Conservation (phyloP, 1,284 basidiomycete species). For the Inonotus obliquus region DNA sequence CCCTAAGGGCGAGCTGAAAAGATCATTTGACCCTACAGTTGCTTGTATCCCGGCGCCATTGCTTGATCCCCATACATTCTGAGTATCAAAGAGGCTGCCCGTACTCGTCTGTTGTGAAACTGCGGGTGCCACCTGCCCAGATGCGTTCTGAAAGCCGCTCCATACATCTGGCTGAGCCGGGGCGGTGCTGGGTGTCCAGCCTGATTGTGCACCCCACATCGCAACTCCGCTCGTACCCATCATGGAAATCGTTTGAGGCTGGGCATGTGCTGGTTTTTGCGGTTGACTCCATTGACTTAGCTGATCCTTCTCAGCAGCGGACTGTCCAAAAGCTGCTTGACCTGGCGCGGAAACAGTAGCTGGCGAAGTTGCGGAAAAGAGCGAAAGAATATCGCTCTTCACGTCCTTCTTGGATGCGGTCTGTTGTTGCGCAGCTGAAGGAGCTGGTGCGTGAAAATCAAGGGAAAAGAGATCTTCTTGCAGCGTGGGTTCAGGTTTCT, state of each 20-base stretch:
- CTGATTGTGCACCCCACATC: slow-evolving; percentile 62
- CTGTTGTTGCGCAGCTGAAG: slow-evolving; percentile 29
- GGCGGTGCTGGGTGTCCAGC: slow-evolving; percentile 37
- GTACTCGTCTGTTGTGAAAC: slow-evolving; percentile 24
- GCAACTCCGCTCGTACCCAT: slow-evolving; percentile 51
- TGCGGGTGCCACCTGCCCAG: slow-evolving; percentile 27
- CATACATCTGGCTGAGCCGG: slow-evolving; percentile 36
- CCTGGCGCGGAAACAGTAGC: slow-evolving; percentile 28
- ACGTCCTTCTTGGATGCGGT: slow-evolving; percentile 58
- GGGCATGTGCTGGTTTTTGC: slow-evolving; percentile 22
- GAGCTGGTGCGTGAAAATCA: slow-evolving; percentile 67
- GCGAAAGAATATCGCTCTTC: slow-evolving; percentile 84
- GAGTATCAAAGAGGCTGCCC: slow-evolving; percentile 35
- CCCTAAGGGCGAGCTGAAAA: slow-evolving; percentile 28
- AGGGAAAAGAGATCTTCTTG: slow-evolving; percentile 77
- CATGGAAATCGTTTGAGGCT: slow-evolving; percentile 44
- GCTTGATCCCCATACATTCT: slow-evolving; percentile 49
- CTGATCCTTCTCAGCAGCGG: background rate
- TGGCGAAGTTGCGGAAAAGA: slow-evolving; percentile 58
- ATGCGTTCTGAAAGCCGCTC: slow-evolving; percentile 31
- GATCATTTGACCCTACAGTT: slow-evolving; percentile 24
- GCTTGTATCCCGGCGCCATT: slow-evolving; percentile 5
- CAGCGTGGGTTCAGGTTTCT: slow-evolving; percentile 26
- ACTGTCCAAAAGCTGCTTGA: slow-evolving; percentile 25
- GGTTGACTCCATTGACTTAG: slow-evolving; percentile 21